Percentiles rank a stretch among this genome's conserved stretches.
Evolutionary conservation across 495 filamentous ascomycete genomes (phyloP).

Genomic region (Acidomyces sp.): DNA sequence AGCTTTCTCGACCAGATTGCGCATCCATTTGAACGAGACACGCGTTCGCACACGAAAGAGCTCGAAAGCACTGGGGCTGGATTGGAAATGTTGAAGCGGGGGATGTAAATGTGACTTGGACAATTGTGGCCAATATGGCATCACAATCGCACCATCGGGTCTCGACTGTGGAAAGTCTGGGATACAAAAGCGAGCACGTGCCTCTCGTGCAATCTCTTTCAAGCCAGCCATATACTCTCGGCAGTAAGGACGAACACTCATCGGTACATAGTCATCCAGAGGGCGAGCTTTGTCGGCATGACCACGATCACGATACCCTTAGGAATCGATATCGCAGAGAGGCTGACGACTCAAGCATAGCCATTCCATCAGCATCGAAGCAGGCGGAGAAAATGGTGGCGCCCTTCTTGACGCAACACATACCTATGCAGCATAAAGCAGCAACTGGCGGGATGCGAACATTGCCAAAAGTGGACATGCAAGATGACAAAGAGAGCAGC

Average conservation of each 20-base stretch:
- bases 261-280: slow-evolving; percentile 1
- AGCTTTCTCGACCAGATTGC: too few species aligned
- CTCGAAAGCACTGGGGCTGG: too few species aligned
- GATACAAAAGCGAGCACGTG: neutral
- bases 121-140: slow-evolving; percentile 10
- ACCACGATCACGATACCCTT: slow-evolving; percentile 14
- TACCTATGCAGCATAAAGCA: slow-evolving; percentile 69
- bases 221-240: neutral
- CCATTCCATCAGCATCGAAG: slow-evolving; percentile 24
- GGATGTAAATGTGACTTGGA: neutral
- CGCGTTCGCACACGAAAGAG: too few species aligned
- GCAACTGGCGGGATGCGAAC: slow-evolving; percentile 36
- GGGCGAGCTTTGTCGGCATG: slow-evolving; percentile 8
- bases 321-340: slow-evolving; percentile 16
- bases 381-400: slow-evolving; percentile 47
- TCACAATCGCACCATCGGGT: slow-evolving; percentile 7
- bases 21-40: too few species aligned
- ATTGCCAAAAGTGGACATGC: neutral
- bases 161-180: neutral
- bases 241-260: slow-evolving; percentile 8
- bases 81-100: too few species aligned
- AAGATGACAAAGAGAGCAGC: slow-evolving; percentile 40
- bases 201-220: neutral
- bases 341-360: slow-evolving; percentile 14
- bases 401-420: slow-evolving; percentile 75